Percentiles rank a stretch among this genome's conserved stretches.
These are phyloP conservation scores for Talaromyces sp. DNA, from an alignment of 2,329 filamentous ascomycete genomes.

Conservation along the genomic window DNA sequence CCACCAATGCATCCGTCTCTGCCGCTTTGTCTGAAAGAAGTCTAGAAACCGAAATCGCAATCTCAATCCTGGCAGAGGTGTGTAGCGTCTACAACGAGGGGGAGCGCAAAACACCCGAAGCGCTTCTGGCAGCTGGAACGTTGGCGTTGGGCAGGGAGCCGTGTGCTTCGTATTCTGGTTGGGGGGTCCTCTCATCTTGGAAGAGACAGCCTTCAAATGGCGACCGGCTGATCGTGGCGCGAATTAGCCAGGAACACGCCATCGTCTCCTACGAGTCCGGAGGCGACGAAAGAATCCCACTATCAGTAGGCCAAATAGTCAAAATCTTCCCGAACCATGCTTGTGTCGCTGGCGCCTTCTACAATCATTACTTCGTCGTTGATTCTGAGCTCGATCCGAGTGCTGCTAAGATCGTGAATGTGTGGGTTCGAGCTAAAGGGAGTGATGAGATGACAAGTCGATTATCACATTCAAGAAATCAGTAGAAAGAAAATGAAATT, in stretches of 20 bases:
- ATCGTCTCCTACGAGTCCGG: neutral
- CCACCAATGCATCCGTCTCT: neutral
- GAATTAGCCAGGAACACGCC: neutral
- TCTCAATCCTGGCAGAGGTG: neutral
- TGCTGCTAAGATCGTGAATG: conserved; percentile 65
- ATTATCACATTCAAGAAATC: neutral
- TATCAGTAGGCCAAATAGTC: neutral
- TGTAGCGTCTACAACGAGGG: neutral
- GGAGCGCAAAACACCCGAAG: neutral
- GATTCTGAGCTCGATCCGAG: conserved; percentile 18
- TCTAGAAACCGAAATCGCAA: neutral
- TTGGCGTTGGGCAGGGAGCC: neutral
- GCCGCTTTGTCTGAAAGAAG: neutral
- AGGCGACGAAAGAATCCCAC: neutral
- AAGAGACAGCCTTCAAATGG: neutral
- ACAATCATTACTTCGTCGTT: neutral
- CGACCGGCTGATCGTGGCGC: neutral
- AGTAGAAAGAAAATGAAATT: neutral
- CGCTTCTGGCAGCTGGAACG: neutral
- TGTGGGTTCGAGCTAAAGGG: conserved; percentile 58
- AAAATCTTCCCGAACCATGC: neutral
- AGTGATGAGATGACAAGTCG: conserved; percentile 5
- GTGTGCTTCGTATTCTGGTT: neutral
- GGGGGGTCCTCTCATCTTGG: neutral
- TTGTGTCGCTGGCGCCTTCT: neutral